Base-by-base conservation (phyloP, 164 flowering plant species). In the Tinospora cordifolia region DNA sequence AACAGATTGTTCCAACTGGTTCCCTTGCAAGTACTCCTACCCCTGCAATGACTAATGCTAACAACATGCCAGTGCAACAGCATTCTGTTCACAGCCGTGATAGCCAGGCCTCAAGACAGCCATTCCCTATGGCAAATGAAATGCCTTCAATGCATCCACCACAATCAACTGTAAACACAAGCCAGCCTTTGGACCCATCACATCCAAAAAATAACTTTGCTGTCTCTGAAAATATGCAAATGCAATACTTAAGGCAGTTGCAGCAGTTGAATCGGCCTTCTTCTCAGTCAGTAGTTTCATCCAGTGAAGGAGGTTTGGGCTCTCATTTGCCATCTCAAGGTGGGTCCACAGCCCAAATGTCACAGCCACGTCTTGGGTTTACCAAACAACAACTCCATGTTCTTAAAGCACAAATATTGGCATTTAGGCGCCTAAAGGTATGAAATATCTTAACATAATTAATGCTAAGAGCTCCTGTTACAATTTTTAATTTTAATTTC, bases 361-460 rank as follows among this genome's bases (percentile, higher is more conserved):
- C 79, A 49, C 90, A 83, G 41, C 92, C 78, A 63, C 86, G 72
- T 12, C 38, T 72, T 66, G 98, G 93, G 58, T 95, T 92, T 74
- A 95, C 97, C 6, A 92, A 92, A 77, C 96, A 92, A 79, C 99
- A 95, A 74, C 86, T 90, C 69, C 99, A 92, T 87, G 98, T 92
- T 68, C 92, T 95, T 25, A 95, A 92, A 78, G 99, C 98, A 22
- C 99, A 95, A 75, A 95, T 92, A 71, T 79, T 92, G 59, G 99
- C 97, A 72, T 92, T 95, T 81, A 87, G 97, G 77, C 89, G 97
- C 54, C 68, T 95, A 63, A 95, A 95, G 98, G 99, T 92, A 36
- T 71, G 75, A n/a, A 62, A 65, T 46, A 8, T 54, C n/a, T 17
- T 54, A 21, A 22, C 60, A 54, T 54, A 54, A 51, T 54, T 54